phyloP scores from a whole-genome alignment of 768 basidiomycete genomes.

The Kwoniella dejecticola region DNA sequence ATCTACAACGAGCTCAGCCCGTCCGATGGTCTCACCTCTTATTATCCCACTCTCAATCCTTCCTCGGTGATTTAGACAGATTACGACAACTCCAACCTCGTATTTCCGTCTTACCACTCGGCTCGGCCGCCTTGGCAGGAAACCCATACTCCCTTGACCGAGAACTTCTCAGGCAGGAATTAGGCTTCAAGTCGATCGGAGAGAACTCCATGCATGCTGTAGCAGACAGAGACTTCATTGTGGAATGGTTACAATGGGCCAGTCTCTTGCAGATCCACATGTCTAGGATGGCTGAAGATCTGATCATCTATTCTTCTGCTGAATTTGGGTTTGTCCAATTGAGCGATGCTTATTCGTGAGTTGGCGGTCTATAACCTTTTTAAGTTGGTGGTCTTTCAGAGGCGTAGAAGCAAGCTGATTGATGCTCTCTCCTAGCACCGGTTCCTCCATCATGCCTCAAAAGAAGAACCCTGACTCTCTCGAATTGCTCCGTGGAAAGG shows the following conservation, averaged over 20 bases:
- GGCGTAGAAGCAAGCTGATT: too few species aligned
- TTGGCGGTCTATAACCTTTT: not conserved
- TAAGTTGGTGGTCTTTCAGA: too few species aligned
- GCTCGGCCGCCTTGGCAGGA: conserved; percentile 91
- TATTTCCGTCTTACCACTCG: conserved; percentile 89
- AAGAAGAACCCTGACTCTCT: conserved; percentile 97
- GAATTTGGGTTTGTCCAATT: conserved; percentile 97
- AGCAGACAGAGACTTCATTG: conserved; percentile 93
- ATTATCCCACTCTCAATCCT: conserved; percentile 91
- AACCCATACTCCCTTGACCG: conserved; percentile 94
- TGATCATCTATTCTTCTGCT: conserved; percentile 93
- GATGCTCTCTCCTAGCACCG: conserved; percentile 65
- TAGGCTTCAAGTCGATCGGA: conserved; percentile 82
- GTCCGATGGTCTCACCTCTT: conserved; percentile 98
- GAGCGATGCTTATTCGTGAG: conserved; percentile 93
- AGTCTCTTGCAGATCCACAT: conserved; percentile 90
- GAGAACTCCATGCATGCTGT: conserved; percentile 98
- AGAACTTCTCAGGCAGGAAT: conserved; percentile 84
- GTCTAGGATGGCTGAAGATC: conserved; percentile 91
- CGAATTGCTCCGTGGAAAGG: conserved; percentile 91
- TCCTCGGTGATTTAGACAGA: conserved; percentile 83
- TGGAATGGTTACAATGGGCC: conserved; percentile 96
- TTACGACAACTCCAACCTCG: conserved; percentile 81
- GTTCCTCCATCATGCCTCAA: conserved; percentile 99
- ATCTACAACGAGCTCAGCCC: conserved; percentile 95